Evolutionary conservation across 345 rosid genomes (phyloP), one percentile per base, ranked within the genome.

Genomic region (Camelina sativa): DNA sequence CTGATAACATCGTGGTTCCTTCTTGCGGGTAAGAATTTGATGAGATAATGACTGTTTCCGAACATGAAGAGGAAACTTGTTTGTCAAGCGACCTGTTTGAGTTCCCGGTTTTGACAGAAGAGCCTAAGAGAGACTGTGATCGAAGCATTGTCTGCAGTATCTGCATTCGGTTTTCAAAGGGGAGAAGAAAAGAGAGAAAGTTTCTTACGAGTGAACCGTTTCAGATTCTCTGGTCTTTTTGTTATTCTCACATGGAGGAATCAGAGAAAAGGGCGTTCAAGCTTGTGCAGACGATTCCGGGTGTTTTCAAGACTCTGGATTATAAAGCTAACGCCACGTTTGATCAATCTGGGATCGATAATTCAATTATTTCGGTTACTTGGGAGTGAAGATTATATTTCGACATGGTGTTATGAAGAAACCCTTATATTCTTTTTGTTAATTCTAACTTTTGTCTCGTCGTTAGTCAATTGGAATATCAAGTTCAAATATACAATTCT

Each of bases 141-240:
- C 83, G 84, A 68, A 86, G 80, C 73, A 79, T 84, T 35, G 78
- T 87, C 46, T 92, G 98, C 68, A 82, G 89, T 82, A 87, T 92
- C 63, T 87, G 91, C 72, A 72, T 92, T 55, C 90, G 95, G 54
- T 87, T 92, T 55, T 97, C 97, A 38, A 84, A 87, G 73, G 97
- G 98, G 52, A 88, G 81, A 54, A 90, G 91, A 78, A 79, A 80
- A 50, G 92, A 92, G 75, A 82, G 97, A 62, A 87, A 79, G 76
- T 92, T 92, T 76, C 80, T 87, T 8, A 84, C 79, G 30, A 28
- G 5, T 28, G 30, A 28, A 28, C 30, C 4, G 28, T 2, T 25
- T 25, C 28, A 28, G 30, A 81, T 88, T 58, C 79, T 90, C 4
- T 92, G 95, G 93, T 87, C 91, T 47, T 92, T 89, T 64, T 89